These are phyloP conservation scores for Drechslerella coelobrocha DNA, from an alignment of 2,329 filamentous ascomycete species.

Conservation along the genomic window DNA sequence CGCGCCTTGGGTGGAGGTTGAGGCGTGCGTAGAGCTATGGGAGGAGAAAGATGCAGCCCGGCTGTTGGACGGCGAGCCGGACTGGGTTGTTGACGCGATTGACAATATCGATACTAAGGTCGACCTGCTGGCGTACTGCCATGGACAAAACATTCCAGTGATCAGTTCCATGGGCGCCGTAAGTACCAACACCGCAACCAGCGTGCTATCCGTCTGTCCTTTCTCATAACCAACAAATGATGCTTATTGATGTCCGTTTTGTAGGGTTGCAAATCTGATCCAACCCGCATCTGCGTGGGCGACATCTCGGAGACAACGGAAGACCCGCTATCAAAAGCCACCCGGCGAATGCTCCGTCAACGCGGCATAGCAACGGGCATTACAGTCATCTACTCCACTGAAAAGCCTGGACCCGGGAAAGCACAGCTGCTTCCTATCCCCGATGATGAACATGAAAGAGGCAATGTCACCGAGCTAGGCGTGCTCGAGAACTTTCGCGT, in stretches of 20 bases:
- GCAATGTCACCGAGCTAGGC: constrained; percentile 69
- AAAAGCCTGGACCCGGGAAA: constrained; percentile 88
- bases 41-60: constrained; percentile 69
- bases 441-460: constrained; percentile 87
- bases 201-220: constrained; percentile 71
- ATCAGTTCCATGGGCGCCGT: constrained; percentile 91
- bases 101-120: constrained; percentile 99
- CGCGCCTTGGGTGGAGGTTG: constrained; percentile 88
- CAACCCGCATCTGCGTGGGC: constrained; percentile 83
- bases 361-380: constrained; percentile 83
- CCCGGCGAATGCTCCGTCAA: constrained; percentile 76
- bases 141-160: constrained; percentile 76
- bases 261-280: constrained; percentile 59
- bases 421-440: constrained; percentile 80
- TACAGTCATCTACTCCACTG: constrained; percentile 88
- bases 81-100: constrained; percentile 95
- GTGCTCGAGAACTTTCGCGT: constrained; percentile 92
- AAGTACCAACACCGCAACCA: neutral
- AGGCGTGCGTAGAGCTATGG: constrained; percentile 85
- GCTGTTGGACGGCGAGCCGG: constrained; percentile 73
- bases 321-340: constrained; percentile 84
- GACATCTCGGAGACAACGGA: constrained; percentile 89
- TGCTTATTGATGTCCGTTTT: neutral
- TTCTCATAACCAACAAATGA: constrained; percentile 4
- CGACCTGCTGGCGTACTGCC: constrained; percentile 83